phyloP scores from a whole-genome alignment of 805 yeast species.

The Barnettozyma vustinii region DNA sequence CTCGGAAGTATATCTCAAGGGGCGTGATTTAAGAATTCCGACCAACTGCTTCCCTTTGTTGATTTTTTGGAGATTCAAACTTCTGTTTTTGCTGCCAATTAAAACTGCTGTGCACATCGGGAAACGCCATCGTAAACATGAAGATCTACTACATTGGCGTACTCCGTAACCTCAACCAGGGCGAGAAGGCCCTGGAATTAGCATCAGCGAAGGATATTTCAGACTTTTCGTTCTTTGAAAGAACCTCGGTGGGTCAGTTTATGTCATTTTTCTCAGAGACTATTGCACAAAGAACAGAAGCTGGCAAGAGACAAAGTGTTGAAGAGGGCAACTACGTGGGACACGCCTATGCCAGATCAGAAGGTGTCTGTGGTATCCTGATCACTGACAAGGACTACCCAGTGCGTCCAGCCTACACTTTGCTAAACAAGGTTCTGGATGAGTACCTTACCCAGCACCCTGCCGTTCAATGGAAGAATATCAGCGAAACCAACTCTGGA shows the following conservation, averaged over 20 bases:
- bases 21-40: background rate
- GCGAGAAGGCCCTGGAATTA: slow-evolving; percentile 67
- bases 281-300: slow-evolving; percentile 77
- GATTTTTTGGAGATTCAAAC: background rate
- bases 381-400: slow-evolving; percentile 96
- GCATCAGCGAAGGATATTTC: slow-evolving; percentile 77
- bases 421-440: slow-evolving; percentile 84
- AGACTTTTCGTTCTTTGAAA: slow-evolving; percentile 85
- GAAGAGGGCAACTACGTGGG: slow-evolving; percentile 86
- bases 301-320: slow-evolving; percentile 90
- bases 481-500: slow-evolving; percentile 39
- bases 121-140: slow-evolving; percentile 39
- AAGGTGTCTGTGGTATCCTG: slow-evolving; percentile 87
- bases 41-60: background rate
- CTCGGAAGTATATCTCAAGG: background rate
- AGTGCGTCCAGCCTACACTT: slow-evolving; percentile 90
- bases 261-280: slow-evolving; percentile 93
- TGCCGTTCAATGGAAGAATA: slow-evolving; percentile 56
- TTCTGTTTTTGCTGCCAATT: background rate
- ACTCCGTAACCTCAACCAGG: slow-evolving; percentile 48
- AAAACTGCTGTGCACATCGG: background rate
- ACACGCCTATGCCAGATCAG: slow-evolving; percentile 84
- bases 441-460: slow-evolving; percentile 86
- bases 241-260: slow-evolving; percentile 78
- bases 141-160: slow-evolving; percentile 89